Base-by-base conservation (phyloP, 176 grass and related monocot genomes). In the Aegilops tauschii region DNA sequence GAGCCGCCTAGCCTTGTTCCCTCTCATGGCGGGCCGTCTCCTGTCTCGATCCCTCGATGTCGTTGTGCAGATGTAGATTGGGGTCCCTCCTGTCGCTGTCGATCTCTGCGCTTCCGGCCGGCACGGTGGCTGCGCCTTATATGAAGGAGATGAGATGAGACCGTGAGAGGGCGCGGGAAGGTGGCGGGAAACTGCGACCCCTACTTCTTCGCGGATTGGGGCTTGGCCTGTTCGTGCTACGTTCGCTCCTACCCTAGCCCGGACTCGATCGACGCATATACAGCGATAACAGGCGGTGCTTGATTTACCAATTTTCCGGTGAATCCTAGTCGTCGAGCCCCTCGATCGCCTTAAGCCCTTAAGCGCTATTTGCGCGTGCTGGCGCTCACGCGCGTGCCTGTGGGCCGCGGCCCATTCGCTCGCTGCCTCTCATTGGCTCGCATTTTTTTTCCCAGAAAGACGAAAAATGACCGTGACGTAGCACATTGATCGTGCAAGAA, bases 21-120 rank as follows among this genome's bases (percentile, higher is more conserved):
- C 35, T 2, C 74, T 79, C 87, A 88, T 88, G 44, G 12, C 42
- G 42, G 5, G 79, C 70, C 45, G 71, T 16, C 65, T n/a, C 65
- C 54, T 58, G 7, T 28, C 18, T 37, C 56, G 54, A 58, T 59
- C 7, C 18, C 56, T 59, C 2, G 18, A 7, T 59, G 7, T 59
- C 56, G 18, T 59, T 59, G 56, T 21, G 56, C 56, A 59, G 56
- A 59, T 59, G 56, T 21, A 0, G 56, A 21, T 59, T 2, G 56
- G 18, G 1, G 18, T 21, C 18, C 54, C 20, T 59, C 18, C 56
- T 59, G 18, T 21, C 18, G 56, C 20, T 59, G 56, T n/a, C 56
- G 56, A 59, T 59, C 18, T 59, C 56, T 21, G 56, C 56, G 18
- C 56, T 21, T 21, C 20, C 56, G 50, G 50, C 50, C 18, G 56